Base-by-base conservation (phyloP, 2,329 filamentous ascomycete genomes). In the Hypomyces rosellus region DNA sequence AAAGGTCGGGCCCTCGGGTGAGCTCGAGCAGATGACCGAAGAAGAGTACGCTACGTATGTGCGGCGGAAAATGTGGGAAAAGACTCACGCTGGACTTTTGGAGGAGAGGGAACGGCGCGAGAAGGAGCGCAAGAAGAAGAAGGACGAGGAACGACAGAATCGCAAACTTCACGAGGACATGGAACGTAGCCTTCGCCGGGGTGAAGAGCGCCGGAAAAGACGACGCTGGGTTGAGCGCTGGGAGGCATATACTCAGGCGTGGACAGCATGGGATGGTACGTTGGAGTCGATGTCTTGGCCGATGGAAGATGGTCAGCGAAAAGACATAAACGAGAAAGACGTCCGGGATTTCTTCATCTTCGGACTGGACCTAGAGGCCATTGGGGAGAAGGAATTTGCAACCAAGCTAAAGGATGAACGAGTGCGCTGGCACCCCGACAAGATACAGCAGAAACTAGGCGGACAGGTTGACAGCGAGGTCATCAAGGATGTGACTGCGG, bases 391-490 rank as follows among this genome's bases (percentile, higher is more conserved):
- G 51, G 69, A 70, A 9, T 74, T 76, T 46, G 64, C 74, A 16
- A 68, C 72, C 7, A 71, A 67, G 51, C 74, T 97, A 47, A 96
- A 95, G 68, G 73, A 82, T 5, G 93, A 99, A 72, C 82, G 93
- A 46, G 84, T 97, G 15, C 78, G 90, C 14, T 99, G 93, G 93
- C 93, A 99, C 72, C 93, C 93, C 4, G 93, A 99, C 70, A 99
- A 97, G 74, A 87, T 97, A 50, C 89, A 96, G 73, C 93, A 96
- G 70, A 81, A 84, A 48, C 84, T 95, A 53, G 88, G 89, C 3
- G 82, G 80, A 0, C 72, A 81, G 52, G 81, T 95, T 45, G 85
- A 91, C 44, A 76, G 82, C 20, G 77, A 77, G 3, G 81, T 88
- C 3, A 84, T 95, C 77, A 82, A 81, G 63, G 78, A 83, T 48